Evolutionary conservation across 306 rosid genomes (phyloP).

Genomic region (Phaseolus lunatus): DNA sequence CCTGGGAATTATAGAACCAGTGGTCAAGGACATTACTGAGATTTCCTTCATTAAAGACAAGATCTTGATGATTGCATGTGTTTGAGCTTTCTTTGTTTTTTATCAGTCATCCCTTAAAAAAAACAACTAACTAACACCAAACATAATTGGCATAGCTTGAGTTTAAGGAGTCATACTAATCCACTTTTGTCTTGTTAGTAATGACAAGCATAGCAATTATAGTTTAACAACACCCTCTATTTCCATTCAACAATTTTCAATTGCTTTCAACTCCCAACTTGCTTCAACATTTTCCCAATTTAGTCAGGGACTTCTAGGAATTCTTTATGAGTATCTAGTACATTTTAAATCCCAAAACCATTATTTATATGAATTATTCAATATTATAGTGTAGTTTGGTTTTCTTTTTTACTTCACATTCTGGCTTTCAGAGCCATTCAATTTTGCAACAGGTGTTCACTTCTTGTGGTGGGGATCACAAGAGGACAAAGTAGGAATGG

Average conservation of each 20-base stretch:
- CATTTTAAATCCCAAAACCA: constrained; percentile 4
- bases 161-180: constrained; percentile 12
- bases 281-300: not conserved
- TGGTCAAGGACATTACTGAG: constrained; percentile 29
- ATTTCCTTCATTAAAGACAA: constrained; percentile 41
- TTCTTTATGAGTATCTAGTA: not conserved
- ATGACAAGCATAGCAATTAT: not conserved
- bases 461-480: constrained; percentile 39
- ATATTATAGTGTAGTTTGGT: not conserved
- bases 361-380: not conserved
- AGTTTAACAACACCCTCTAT: not conserved
- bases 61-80: constrained; percentile 33
- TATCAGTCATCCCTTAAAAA: not conserved
- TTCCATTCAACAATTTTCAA: constrained; percentile 18
- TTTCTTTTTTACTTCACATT: not conserved
- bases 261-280: not conserved
- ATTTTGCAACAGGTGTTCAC: constrained; percentile 13
- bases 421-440: constrained; percentile 3
- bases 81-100: constrained; percentile 18
- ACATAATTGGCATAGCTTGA: constrained; percentile 21
- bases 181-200: constrained; percentile 28
- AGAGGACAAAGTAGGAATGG: constrained; percentile 11
- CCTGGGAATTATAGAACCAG: constrained; percentile 22
- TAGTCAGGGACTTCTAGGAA: not conserved
- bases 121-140: constrained; percentile 24